Percentiles rank a stretch among this genome's conserved stretches.
Conservation (phyloP, 108 stramenopile species). For the Mayamaea pseudoterrestris region DNA sequence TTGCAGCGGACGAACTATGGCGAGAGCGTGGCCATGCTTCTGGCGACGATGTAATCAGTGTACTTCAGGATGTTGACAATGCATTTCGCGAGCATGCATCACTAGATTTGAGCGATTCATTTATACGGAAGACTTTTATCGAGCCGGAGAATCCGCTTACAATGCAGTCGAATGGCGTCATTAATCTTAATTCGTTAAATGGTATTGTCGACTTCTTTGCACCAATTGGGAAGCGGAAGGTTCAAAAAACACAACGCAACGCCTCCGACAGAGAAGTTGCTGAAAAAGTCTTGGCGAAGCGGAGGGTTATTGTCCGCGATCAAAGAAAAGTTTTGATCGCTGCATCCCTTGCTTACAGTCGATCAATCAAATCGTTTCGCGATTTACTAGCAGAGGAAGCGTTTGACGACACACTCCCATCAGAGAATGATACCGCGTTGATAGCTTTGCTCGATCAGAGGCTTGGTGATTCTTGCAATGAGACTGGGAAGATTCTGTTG, state of each 20-base stretch:
- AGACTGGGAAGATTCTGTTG: conserved; percentile 64
- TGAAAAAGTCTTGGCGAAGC: conserved; percentile 23
- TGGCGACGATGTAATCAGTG: conserved; percentile 51
- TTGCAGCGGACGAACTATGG: conserved; percentile 68
- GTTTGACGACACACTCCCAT: background rate
- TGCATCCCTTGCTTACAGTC: conserved; percentile 51
- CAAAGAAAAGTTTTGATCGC: conserved; percentile 60
- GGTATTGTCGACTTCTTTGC: conserved; percentile 3
- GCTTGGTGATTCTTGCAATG: conserved; percentile 83
- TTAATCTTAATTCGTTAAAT: conserved; percentile 9
- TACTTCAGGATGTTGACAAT: conserved; percentile 35
- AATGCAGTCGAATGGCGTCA: background rate
- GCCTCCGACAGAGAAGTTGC: conserved; percentile 31
- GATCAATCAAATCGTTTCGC: conserved; percentile 39
- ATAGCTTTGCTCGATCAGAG: conserved; percentile 48
- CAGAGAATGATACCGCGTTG: conserved; percentile 4
- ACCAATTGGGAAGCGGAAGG: background rate
- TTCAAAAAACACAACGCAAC: too few species aligned
- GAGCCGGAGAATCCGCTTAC: background rate
- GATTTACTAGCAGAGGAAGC: background rate
- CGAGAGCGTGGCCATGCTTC: conserved; percentile 66
- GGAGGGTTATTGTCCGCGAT: conserved; percentile 53
- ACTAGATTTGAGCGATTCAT: background rate
- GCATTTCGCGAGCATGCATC: conserved; percentile 10
- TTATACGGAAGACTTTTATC: too few species aligned